Base-by-base conservation (phyloP, 2,329 filamentous ascomycete genomes). In the Talaromyces albobiverticillius region DNA sequence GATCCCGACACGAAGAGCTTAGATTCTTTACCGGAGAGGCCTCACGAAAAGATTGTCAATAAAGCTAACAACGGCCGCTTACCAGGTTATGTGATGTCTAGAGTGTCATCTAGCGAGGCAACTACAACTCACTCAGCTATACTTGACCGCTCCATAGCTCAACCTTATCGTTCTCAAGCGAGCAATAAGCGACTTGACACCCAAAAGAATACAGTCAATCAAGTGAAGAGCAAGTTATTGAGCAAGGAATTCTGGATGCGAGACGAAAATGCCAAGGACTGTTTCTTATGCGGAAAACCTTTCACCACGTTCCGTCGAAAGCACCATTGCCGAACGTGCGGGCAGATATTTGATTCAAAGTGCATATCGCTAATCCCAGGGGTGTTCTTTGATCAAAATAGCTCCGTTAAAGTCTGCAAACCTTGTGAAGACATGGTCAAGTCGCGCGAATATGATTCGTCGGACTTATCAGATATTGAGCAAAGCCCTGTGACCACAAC, bases 191-290 rank as follows among this genome's bases (percentile, higher is more conserved):
- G 59, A 11, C 52, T 57, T 34, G 64, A 68, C 51, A 59, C 57
- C 22, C 61, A 52, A 51, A 68, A 67, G 29, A 64, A 69, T 54
- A 71, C 72, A 58, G 67, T 81, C 51, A 74, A 76, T 47, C 86
- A 88, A 61, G 87, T 96, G 78, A 85, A 88, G 58, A 89, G 90
- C 64, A 91, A 93, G 65, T 86, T 99, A 7, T 76, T 97, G 43
- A 95, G 89, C 68, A 94, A 92, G 65, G 92, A 97, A 62, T 97
- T 96, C 63, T 97, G 93, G 94, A 99, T 99, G 94, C 89, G 91
- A 56, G 94, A 99, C 67, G 94, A 97, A 66, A 96, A 95, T 59
- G 95, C 93, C 56, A 97, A 95, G 68, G 93, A 96, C 64, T 99
- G 94, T 66, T 99, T 96, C 68, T 83, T 90, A 42, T 99, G 94